Base-by-base conservation (phyloP, 768 basidiomycete species). In the Clathrus columnatus region DNA sequence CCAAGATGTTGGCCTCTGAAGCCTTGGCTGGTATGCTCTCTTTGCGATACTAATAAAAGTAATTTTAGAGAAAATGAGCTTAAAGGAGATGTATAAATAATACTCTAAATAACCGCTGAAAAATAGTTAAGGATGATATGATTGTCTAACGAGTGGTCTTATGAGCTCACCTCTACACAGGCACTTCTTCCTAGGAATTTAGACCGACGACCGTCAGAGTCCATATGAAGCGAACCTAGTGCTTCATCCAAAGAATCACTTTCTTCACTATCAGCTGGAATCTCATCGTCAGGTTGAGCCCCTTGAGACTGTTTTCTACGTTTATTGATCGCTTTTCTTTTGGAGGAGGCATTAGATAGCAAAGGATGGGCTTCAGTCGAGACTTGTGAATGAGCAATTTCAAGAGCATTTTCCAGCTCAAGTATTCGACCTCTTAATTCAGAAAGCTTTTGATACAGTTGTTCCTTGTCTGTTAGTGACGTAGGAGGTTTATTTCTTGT, bases 321-420 rank as follows among this genome's bases (percentile, higher is more conserved):
- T 30, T 46, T 55, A 7, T 17, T 17, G n/a, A 29, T 7, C 16
- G 46, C 26, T 55, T 48, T 55, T 26, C 45, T 47, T 29, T 23
- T 48, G 27, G n/a, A 55, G 8, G 26, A 29, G 4, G 84, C 80
- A 3, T 82, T 77, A 23, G 71, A 69, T 18, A 87, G 70, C 43
- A 87, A 70, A 11, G 81, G 82, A 61, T 87, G 84, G 0, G 70
- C 66, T 32, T 78, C 76, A 46, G 61, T 64, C 1, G 79, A 80
- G 58, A 73, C 71, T 29, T 69, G 58, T 4, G 74, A 60, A 64
- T 85, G 80, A 3, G 79, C 74, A 45, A 76, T 69, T 2, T 73
- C 67, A 14, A 87, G 75, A 10, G 82, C 83, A 64, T 84, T 83
- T 64, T 87, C 85, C 17, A 87, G 73, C 49, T 80, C 73, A 48